Percentiles rank a stretch among this genome's conserved stretches.
Evolutionary conservation across 257 asterid genomes (phyloP).

Genomic region (Nicotiana attenuata): DNA sequence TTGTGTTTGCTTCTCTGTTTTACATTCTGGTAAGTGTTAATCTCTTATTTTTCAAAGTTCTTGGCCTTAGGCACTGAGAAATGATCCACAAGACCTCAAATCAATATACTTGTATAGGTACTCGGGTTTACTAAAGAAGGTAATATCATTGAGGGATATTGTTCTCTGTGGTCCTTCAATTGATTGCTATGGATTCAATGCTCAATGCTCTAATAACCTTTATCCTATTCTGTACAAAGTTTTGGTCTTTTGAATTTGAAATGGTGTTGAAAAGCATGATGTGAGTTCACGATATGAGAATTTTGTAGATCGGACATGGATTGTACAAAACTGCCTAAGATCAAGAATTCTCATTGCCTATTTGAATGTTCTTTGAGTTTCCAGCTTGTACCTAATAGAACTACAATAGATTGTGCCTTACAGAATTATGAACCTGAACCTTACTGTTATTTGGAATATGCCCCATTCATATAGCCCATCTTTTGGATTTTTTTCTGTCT

Average conservation of each 20-base stretch:
- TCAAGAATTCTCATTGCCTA: background rate
- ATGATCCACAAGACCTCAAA: background rate
- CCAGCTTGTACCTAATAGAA: background rate
- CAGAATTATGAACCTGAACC: background rate
- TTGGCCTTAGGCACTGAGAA: background rate
- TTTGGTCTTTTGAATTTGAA: background rate
- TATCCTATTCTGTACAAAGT: background rate
- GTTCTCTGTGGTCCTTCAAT: background rate
- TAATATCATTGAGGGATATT: background rate
- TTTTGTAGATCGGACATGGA: background rate
- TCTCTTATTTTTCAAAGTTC: background rate
- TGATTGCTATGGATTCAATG: background rate
- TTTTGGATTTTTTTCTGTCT: no score
- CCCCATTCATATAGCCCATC: background rate
- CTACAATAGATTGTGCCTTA: background rate
- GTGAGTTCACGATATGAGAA: background rate
- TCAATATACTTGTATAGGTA: background rate
- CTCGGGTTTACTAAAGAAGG: background rate
- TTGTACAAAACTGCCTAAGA: background rate
- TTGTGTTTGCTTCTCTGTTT: slow-evolving; percentile 18
- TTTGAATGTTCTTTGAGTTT: no score
- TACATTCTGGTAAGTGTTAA: slow-evolving; percentile 16
- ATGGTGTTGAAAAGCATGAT: background rate
- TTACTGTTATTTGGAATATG: background rate
- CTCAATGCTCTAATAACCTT: background rate